Base-by-base conservation (phyloP, 225 moss, liverwort and hornwort genomes). In the Ulota crispa region DNA sequence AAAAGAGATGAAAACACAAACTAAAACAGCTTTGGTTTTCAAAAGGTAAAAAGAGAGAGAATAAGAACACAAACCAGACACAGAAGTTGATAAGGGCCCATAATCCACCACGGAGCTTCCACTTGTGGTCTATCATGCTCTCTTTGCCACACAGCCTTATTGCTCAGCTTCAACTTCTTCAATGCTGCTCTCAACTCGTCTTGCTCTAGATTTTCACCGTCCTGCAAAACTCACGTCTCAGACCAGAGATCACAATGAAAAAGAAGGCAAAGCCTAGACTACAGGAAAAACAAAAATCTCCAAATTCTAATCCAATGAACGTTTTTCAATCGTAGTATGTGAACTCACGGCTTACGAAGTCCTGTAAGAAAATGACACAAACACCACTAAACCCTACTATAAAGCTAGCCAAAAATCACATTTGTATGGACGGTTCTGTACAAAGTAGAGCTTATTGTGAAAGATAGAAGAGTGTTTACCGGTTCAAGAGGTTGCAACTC, bases 31-130 rank as follows among this genome's bases (percentile, higher is more conserved):
- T 7, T 78, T 57, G 5, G 3, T 32, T 23, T 61, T 11, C 2
- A 61, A 18, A 36, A 39, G 28, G 50, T 18, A 50, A 50, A 42
- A 28, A 45, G 4, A 45, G 4, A 10, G n/a, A 23, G 31, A 37
- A 75, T 16, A 62, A 53, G 64, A 53, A 59, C 70, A 71, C 89
- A 47, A 85, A 97, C 95, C 92, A 88, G 70, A 78, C 99, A 99
- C 28, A 99, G 91, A 23, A 96, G 45, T 83, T 89, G 93, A 62
- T 99, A 99, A 61, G 99, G 99, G 27, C 83, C 96, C 39, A 96
- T 88, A 86, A 96, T 99, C 96, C 96, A 93, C 99, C 94, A 96
- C 32, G 99, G 99, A 36, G 99, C 96, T 74, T 90, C 47, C 13
- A 99, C 96, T 53, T 90, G 85, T 34, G 92, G 92, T 63, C 99